Conservation (phyloP, 257 asterid genomes). For the Rauvolfia tetraphylla region DNA sequence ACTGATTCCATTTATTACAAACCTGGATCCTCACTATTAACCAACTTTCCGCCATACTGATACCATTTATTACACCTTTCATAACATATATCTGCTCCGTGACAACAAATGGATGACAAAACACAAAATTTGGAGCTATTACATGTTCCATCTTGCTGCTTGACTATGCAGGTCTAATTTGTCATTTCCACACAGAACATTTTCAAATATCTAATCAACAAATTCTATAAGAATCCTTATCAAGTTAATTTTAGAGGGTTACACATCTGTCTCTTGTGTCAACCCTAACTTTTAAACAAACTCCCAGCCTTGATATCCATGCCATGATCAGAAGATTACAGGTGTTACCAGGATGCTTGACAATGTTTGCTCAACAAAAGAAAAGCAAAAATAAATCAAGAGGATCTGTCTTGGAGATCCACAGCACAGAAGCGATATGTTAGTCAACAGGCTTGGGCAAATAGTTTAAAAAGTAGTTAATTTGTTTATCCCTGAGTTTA, state of each 20-base stretch:
- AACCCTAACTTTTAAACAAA: not conserved
- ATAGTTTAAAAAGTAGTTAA: not conserved
- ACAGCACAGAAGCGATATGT: not conserved
- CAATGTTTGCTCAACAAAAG: conserved; percentile 11
- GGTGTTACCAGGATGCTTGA: not conserved
- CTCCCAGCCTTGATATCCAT: conserved; percentile 1
- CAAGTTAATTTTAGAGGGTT: not conserved
- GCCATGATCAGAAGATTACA: conserved; percentile 13
- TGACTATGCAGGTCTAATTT: not conserved
- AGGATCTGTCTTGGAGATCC: not conserved
- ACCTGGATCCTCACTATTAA: conserved; percentile 9
- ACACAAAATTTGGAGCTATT: not conserved
- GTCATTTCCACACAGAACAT: not conserved
- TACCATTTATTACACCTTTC: not conserved
- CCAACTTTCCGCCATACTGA: not conserved
- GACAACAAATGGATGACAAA: not conserved
- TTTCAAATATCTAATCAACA: not conserved
- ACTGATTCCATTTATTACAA: not conserved
- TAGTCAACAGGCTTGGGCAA: not conserved
- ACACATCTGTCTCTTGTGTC: not conserved
- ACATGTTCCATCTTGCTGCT: not conserved
- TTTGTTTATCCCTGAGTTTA: conserved; percentile 4
- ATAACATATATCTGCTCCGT: not conserved
- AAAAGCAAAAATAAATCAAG: not conserved
- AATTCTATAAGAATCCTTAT: not conserved